These are phyloP conservation scores for Lachnellula arida DNA, from an alignment of 2,329 filamentous ascomycete genomes.

Conservation along the genomic window DNA sequence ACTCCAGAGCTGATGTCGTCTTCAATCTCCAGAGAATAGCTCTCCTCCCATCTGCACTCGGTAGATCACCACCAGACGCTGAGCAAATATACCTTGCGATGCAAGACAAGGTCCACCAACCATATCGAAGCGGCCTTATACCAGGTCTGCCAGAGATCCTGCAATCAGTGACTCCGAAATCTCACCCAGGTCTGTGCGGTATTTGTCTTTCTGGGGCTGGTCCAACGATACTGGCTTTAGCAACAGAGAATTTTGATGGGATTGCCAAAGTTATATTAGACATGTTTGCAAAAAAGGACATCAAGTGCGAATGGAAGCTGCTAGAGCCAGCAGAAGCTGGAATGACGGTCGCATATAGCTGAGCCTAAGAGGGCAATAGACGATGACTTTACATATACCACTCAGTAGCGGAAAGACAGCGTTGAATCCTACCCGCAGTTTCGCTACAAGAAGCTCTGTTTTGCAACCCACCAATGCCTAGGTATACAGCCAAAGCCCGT, in stretches of 20 bases:
- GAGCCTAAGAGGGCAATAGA: slow-evolving; percentile 2
- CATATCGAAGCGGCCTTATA: slow-evolving; percentile 86
- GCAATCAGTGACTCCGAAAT: slow-evolving; percentile 80
- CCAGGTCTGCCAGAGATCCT: slow-evolving; percentile 89
- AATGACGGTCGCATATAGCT: slow-evolving; percentile 29
- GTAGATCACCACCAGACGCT: slow-evolving; percentile 83
- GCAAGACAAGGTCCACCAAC: slow-evolving; percentile 98
- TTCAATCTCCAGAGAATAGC: slow-evolving; percentile 96
- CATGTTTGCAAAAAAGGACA: slow-evolving; percentile 66
- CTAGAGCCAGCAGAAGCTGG: slow-evolving; percentile 78
- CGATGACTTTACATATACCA: neutral
- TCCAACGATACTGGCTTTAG: slow-evolving; percentile 89
- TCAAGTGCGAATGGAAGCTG: slow-evolving; percentile 81
- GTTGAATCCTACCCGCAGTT: neutral
- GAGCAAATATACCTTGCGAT: slow-evolving; percentile 95
- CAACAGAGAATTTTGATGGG: slow-evolving; percentile 80
- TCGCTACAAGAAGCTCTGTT: neutral
- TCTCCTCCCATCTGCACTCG: slow-evolving; percentile 81
- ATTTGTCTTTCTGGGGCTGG: slow-evolving; percentile 94
- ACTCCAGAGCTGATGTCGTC: slow-evolving; percentile 74
- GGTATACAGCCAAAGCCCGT: neutral
- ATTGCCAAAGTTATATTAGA: slow-evolving; percentile 78
- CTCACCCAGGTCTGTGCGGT: slow-evolving; percentile 82
- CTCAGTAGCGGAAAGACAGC: neutral
- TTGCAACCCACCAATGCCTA: neutral